Conservation (phyloP, 805 yeast genomes). For the Candida lessepsii region DNA sequence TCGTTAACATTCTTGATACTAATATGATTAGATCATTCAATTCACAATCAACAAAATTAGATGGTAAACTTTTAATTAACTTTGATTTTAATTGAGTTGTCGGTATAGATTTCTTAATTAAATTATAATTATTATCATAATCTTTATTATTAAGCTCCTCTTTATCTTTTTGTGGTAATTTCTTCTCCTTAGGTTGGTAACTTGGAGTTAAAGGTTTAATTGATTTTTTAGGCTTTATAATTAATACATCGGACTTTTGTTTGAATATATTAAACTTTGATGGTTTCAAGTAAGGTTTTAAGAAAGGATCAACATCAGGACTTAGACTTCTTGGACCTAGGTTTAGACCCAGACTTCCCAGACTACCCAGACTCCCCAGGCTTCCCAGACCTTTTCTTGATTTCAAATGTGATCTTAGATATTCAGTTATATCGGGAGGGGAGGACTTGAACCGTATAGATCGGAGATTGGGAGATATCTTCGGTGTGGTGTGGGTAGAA, state of each 20-base stretch:
- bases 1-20: slow-evolving; percentile 76
- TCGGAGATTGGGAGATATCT: slow-evolving; percentile 8
- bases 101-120: slow-evolving; percentile 6
- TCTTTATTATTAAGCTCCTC: not conserved
- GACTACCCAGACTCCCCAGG: not conserved
- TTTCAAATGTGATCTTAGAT: not conserved
- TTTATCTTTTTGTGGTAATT: not conserved
- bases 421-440: slow-evolving; percentile 1
- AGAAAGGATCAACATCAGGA: slow-evolving; percentile 12
- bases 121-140: slow-evolving; percentile 8
- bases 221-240: not conserved
- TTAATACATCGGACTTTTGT: slow-evolving; percentile 4
- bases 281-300: slow-evolving; percentile 13
- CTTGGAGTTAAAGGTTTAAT: not conserved
- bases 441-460: slow-evolving; percentile 7
- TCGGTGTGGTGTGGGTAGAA: slow-evolving; percentile 13
- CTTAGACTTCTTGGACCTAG: slow-evolving; percentile 7
- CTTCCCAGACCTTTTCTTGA: not conserved
- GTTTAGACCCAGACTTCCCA: slow-evolving; percentile 5
- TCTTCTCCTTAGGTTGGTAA: not conserved
- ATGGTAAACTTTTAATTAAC: slow-evolving; percentile 5
- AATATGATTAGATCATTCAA: slow-evolving; percentile 66
- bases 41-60: slow-evolving; percentile 9
- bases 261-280: slow-evolving; percentile 1
- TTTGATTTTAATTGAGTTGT: slow-evolving; percentile 1